A percentile compares a stretch with the other conserved stretches of the same genome.
phyloP scores from a whole-genome alignment of 768 basidiomycete species.

The Russula lepida region DNA sequence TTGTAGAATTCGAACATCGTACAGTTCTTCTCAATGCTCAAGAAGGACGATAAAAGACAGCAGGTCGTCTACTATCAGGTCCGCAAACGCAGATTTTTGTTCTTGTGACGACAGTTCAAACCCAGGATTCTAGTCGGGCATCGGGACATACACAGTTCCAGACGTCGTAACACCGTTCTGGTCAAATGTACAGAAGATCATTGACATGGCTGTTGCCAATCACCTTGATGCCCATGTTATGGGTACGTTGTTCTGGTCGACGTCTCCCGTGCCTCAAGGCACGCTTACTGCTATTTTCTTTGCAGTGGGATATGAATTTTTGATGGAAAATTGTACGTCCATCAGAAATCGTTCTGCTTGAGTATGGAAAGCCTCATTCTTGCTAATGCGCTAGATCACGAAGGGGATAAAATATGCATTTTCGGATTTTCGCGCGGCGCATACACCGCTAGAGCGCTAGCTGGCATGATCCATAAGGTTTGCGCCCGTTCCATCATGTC shows the following conservation, averaged over 20 bases:
- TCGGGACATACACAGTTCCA: slow-evolving; percentile 62
- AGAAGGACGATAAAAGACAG: slow-evolving; percentile 50
- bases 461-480: too few species aligned
- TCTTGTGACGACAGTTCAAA: background rate
- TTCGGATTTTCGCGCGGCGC: too few species aligned
- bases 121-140: slow-evolving; percentile 43
- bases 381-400: too few species aligned
- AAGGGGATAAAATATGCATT: too few species aligned
- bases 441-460: too few species aligned
- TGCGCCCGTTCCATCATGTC: background rate
- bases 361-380: too few species aligned
- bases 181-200: slow-evolving; percentile 44
- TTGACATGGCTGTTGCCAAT: slow-evolving; percentile 61
- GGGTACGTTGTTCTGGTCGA: slow-evolving; percentile 34
- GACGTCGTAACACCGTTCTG: slow-evolving; percentile 50
- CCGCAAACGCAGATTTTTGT: background rate
- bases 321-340: too few species aligned
- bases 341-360: too few species aligned
- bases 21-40: slow-evolving; percentile 58
- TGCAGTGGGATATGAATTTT: slow-evolving; percentile 63
- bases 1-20: slow-evolving; percentile 64
- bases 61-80: too few species aligned
- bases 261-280: background rate
- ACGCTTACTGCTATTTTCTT: background rate
- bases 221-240: slow-evolving; percentile 66